These are phyloP conservation scores for Takakia lepidozioides DNA, from an alignment of 225 moss, liverwort and hornwort species.

Conservation along the genomic window DNA sequence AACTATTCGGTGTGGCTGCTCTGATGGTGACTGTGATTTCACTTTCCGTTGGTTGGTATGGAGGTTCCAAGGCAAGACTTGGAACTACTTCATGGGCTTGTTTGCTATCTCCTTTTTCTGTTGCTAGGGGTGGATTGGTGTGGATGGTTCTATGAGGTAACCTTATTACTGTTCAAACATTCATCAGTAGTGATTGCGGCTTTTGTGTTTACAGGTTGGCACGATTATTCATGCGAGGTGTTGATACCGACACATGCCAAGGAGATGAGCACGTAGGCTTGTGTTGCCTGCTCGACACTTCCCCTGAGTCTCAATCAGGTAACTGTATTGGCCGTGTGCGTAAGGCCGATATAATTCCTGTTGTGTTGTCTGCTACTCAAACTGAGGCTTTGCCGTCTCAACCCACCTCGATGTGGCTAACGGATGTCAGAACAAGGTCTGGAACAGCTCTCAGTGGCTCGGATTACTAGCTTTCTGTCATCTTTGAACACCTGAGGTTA, in stretches of 20 bases:
- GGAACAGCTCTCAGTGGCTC: no score
- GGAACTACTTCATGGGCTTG: background rate
- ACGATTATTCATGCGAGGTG: constrained; percentile 34
- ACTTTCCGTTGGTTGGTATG: background rate
- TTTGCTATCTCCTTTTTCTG: background rate
- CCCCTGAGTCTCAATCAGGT: constrained; percentile 38
- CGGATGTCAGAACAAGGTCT: no score
- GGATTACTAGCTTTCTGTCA: no score
- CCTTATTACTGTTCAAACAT: background rate
- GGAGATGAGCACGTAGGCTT: constrained; percentile 46
- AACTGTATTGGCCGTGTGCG: constrained; percentile 35
- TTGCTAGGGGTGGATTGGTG: no score
- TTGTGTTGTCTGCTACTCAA: no score
- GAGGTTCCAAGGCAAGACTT: background rate
- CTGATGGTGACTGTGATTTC: background rate
- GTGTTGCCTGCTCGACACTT: constrained; percentile 59
- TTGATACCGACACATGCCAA: constrained; percentile 31
- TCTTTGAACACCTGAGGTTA: no score
- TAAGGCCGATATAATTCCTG: constrained; percentile 31
- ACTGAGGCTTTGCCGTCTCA: no score
- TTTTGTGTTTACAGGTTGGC: constrained; percentile 49
- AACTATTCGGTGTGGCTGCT: no score
- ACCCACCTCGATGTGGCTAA: no score
- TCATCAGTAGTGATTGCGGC: background rate
- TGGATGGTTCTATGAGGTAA: background rate